These are phyloP conservation scores for Cladophialophora exuberans DNA, from an alignment of 2,329 filamentous ascomycete species.

Conservation along the genomic window DNA sequence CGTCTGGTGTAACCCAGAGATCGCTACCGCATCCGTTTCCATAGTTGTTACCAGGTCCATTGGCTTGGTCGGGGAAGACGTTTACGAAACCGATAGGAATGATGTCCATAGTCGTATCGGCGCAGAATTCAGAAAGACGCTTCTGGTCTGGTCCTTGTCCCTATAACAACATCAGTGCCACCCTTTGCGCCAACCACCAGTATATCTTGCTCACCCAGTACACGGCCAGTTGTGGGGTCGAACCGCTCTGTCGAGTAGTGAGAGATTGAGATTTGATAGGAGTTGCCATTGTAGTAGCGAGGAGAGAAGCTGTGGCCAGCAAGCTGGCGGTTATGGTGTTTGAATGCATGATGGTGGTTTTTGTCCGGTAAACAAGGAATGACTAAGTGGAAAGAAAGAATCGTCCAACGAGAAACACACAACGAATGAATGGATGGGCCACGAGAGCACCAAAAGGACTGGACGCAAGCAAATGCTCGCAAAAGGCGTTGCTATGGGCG, in stretches of 20 bases:
- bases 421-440: slow-evolving; percentile 27
- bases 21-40: slow-evolving; percentile 55
- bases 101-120: slow-evolving; percentile 56
- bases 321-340: slow-evolving; percentile 28
- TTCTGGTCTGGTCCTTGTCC: slow-evolving; percentile 57
- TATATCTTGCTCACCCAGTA: slow-evolving; percentile 50
- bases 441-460: slow-evolving; percentile 29
- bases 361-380: slow-evolving; percentile 1
- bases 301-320: slow-evolving; percentile 28
- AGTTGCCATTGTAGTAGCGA: slow-evolving; percentile 37
- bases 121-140: slow-evolving; percentile 55
- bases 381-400: slow-evolving; percentile 14
- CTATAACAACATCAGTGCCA: slow-evolving; percentile 34
- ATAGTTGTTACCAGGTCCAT: slow-evolving; percentile 58
- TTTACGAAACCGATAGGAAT: slow-evolving; percentile 62
- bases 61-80: slow-evolving; percentile 53
- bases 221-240: slow-evolving; percentile 51
- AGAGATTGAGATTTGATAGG: slow-evolving; percentile 42
- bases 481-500: slow-evolving; percentile 17
- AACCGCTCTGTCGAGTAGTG: slow-evolving; percentile 1
- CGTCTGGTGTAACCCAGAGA: slow-evolving; percentile 41
- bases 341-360: slow-evolving; percentile 24
- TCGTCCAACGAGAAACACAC: slow-evolving; percentile 22
- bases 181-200: slow-evolving; percentile 20
- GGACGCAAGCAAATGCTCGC: slow-evolving; percentile 31